Base-by-base conservation (phyloP, 2,329 filamentous ascomycete species). In the Coniochaeta hoffmannii region DNA sequence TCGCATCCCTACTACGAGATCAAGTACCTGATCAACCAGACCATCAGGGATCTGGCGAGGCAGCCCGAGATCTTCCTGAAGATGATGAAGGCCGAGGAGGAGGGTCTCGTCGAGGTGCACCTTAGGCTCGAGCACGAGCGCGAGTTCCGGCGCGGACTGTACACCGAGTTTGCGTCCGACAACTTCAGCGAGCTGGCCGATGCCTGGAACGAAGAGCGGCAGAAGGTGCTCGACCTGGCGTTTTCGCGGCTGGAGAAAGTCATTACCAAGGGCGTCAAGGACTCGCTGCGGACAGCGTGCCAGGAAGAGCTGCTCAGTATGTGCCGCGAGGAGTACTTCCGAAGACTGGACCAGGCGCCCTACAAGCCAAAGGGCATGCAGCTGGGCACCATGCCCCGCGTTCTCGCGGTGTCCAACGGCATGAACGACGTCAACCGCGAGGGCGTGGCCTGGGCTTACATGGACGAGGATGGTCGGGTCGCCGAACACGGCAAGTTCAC, bases 1-100 rank as follows among this genome's bases (percentile, higher is more conserved):
- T 86, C 94, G 24, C 92, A 97, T 65, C 90, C 91, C 0, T 97
- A 95, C 71, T 97, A 97, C 68, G 94, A 97, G 70, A 90, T 99
- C 76, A 97, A 99, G 71, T 99, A 99, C 64, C 79, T 99, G 19
- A 85, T 90, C 60, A 91, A 94, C 64, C 92, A 97, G 70, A 89
- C 89, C 8, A 88, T 97, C 58, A 76, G 78, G 41, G 88, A 94
- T 61, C 82, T 97, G 57, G 88, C 90, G 2, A 83, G 85, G 53
- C 86, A 89, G 54, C 94, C 94, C 1, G 92, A 97, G 61, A 77
- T 96, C 26, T 99, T 94, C 68, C 75, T 99, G 55, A 93, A 95
- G 73, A 99, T 99, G 94, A 85, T 97, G 70, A 95, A 91, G 69
- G 94, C 94, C 1, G 94, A 99, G 69, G 88, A 94, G 64, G 94